A percentile compares a stretch with the other conserved stretches of the same genome.
These are phyloP conservation scores for Fusarium brachygibbosum DNA, from an alignment of 2,329 filamentous ascomycete species.

Conservation along the genomic window DNA sequence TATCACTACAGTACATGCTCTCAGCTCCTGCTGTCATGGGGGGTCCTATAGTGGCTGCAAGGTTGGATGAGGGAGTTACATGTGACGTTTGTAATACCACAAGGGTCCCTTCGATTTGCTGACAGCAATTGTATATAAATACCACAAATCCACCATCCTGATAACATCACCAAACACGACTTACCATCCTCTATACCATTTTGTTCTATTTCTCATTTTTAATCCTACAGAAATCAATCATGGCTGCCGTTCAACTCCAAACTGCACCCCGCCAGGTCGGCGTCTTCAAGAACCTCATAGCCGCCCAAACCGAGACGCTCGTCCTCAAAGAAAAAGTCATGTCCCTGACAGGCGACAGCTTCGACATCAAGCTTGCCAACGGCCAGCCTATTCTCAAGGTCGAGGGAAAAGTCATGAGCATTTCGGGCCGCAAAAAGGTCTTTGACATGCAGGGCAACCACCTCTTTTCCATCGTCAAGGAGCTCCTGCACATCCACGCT, in stretches of 20 bases:
- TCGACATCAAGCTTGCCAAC: conserved; percentile 69
- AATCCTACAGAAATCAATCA: conserved; percentile 1
- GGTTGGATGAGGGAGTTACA: not conserved
- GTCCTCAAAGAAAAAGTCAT: conserved; percentile 72
- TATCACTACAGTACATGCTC: not conserved
- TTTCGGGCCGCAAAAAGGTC: conserved; percentile 69
- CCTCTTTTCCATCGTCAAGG: conserved; percentile 70
- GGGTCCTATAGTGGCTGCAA: not conserved
- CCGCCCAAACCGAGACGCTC: conserved; percentile 61
- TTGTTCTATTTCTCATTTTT: not conserved
- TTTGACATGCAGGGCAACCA: conserved; percentile 65
- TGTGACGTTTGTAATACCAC: not conserved
- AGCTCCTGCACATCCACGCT: conserved; percentile 63
- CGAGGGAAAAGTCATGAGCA: conserved; percentile 65
- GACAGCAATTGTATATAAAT: not conserved
- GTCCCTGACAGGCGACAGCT: conserved; percentile 73
- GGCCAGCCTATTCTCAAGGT: conserved; percentile 69
- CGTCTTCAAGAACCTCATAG: conserved; percentile 57
- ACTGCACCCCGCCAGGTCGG: conserved; percentile 54
- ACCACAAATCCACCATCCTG: not conserved
- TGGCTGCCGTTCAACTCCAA: conserved; percentile 46
- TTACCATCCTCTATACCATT: not conserved
- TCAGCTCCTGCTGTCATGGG: not conserved
- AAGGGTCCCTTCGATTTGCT: not conserved
- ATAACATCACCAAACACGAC: not conserved